Conservation (phyloP, 1,139 yeast species). For the Lodderomyces jiufengensis region DNA sequence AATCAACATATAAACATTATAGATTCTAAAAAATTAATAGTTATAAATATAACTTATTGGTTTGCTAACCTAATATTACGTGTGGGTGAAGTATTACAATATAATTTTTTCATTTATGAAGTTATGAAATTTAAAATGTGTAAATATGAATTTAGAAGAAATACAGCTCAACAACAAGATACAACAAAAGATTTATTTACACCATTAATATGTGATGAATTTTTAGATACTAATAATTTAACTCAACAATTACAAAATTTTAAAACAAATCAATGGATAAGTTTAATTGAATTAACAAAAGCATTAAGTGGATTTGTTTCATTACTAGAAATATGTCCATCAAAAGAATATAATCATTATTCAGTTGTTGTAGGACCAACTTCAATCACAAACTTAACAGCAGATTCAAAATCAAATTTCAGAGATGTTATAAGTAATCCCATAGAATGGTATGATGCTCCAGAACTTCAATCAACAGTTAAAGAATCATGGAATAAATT, state of each 20-base stretch:
- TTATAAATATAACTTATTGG: constrained; percentile 29
- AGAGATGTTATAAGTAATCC: constrained; percentile 7
- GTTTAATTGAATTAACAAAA: constrained; percentile 16
- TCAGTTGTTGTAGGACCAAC: constrained; percentile 12
- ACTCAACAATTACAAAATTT: constrained; percentile 17
- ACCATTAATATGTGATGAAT: constrained; percentile 16
- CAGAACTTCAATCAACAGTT: constrained; percentile 18
- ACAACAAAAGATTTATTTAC: constrained; percentile 1
- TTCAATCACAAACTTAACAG: constrained; percentile 1
- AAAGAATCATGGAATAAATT: constrained; percentile 42
- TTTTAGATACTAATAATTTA: constrained; percentile 18
- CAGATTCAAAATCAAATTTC: constrained; percentile 1
- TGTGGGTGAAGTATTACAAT: constrained; percentile 19
- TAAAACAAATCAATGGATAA: constrained; percentile 19
- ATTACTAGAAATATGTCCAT: constrained; percentile 16
- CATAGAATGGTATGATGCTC: constrained; percentile 23
- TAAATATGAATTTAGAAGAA: constrained; percentile 9
- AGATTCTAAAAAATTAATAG: constrained; percentile 18
- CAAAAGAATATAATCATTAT: constrained; percentile 16
- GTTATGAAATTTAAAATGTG: constrained; percentile 15
- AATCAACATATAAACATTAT: constrained; percentile 8
- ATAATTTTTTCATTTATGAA: constrained; percentile 11
- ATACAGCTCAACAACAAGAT: background rate
- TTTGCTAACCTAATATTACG: constrained; percentile 24
- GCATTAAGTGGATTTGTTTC: constrained; percentile 15